phyloP scores from a whole-genome alignment of 495 filamentous ascomycete species.

The Lasiosphaeris hirsuta region DNA sequence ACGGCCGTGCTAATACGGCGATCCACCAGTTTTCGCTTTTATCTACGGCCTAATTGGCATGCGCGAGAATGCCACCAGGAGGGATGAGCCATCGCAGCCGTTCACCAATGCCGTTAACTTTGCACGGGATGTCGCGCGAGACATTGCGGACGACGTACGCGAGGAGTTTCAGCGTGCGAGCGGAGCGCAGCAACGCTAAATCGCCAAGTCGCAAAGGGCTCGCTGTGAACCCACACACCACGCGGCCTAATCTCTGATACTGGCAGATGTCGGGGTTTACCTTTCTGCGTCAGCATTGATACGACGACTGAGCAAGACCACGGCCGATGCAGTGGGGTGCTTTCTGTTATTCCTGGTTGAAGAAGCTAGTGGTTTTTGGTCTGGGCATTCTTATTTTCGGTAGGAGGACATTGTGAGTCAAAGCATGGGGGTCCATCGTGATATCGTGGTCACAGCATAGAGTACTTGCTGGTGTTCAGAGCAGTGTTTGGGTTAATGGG shows the following conservation, averaged over 20 bases:
- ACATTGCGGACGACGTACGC: conserved; percentile 1
- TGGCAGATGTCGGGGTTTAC: neutral
- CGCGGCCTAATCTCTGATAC: neutral
- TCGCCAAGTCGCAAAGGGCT: neutral
- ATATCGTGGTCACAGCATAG: too few relatives aligned
- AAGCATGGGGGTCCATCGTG: too few relatives aligned
- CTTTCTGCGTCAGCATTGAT: too few relatives aligned
- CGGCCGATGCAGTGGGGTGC: too few relatives aligned
- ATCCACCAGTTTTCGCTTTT: conserved; percentile 36
- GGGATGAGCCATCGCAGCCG: neutral
- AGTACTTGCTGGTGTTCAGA: too few relatives aligned
- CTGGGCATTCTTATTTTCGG: too few relatives aligned
- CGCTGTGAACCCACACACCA: neutral
- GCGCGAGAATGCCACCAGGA: conserved; percentile 38
- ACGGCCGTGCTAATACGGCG: too few relatives aligned
- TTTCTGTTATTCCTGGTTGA: too few relatives aligned
- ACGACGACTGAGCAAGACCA: too few relatives aligned
- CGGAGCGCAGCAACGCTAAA: conserved; percentile 1
- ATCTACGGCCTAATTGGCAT: conserved; percentile 43
- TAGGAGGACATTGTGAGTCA: too few relatives aligned
- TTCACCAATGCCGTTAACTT: conserved; percentile 8
- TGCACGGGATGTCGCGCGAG: neutral
- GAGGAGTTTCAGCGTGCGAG: conserved; percentile 4
- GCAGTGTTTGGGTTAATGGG: too few relatives aligned
- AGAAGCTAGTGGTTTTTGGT: too few relatives aligned